Evolutionary conservation across 352 stramenopile species (phyloP).

Genomic region (Pythium aquatile): DNA sequence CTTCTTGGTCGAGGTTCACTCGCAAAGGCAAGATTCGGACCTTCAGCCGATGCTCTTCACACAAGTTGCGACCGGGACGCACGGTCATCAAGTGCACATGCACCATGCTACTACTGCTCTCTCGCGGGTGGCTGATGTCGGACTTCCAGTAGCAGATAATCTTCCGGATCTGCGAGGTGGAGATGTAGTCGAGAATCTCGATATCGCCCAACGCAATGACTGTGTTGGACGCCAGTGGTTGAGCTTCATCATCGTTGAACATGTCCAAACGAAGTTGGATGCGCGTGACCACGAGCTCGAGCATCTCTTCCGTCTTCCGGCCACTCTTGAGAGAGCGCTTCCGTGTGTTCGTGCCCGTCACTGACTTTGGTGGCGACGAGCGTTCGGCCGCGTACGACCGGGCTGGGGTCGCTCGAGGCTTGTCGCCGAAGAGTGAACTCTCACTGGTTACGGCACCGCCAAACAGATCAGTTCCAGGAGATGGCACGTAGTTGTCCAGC

Average conservation of each 20-base stretch:
- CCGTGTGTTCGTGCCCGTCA: conserved; percentile 4
- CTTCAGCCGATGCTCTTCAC: conserved; percentile 82
- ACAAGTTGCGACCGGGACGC: conserved; percentile 67
- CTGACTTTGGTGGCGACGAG: background rate
- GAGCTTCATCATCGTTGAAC: conserved; percentile 74
- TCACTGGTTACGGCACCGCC: conserved; percentile 27
- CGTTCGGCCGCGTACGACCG: conserved; percentile 30
- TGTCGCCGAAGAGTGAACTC: conserved; percentile 39
- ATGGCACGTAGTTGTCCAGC: conserved; percentile 83
- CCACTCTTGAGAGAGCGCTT: conserved; percentile 74
- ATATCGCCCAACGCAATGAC: conserved; percentile 78
- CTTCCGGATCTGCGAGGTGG: conserved; percentile 87
- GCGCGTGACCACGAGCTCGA: conserved; percentile 75
- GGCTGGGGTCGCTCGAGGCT: conserved; percentile 35
- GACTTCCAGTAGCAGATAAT: conserved; percentile 91
- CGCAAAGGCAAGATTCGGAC: conserved; percentile 71
- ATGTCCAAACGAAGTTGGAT: conserved; percentile 85
- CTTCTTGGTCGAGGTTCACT: conserved; percentile 87
- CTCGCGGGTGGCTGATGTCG: conserved; percentile 71
- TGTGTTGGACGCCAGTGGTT: conserved; percentile 72
- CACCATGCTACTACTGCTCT: conserved; percentile 84
- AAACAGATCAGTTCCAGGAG: conserved; percentile 51
- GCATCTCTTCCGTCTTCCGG: conserved; percentile 88
- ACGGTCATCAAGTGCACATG: conserved; percentile 80
- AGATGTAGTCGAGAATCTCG: conserved; percentile 88